Evolutionary conservation across 2,329 filamentous ascomycete genomes (phyloP).

Genomic region (Hymenoscyphus fructigenus): DNA sequence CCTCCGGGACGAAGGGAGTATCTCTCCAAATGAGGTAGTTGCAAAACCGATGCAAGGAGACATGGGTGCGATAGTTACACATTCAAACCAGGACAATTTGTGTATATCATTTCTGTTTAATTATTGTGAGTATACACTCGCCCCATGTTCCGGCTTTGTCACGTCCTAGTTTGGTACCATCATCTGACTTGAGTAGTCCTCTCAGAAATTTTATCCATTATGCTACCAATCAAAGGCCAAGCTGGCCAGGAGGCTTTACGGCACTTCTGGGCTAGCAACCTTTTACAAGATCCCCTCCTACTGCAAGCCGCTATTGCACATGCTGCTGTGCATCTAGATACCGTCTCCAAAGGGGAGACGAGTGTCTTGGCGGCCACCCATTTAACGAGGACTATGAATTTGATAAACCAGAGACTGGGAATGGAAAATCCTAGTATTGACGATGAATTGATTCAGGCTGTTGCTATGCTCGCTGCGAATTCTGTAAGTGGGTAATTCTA

Average conservation of each 20-base stretch:
- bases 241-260: background rate
- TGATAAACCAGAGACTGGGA: conserved; percentile 7
- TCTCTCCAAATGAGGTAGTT: background rate
- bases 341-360: background rate
- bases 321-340: conserved; percentile 6
- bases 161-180: background rate
- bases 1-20: background rate
- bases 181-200: background rate
- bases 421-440: background rate
- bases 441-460: conserved; percentile 1
- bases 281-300: conserved; percentile 1
- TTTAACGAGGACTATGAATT: background rate
- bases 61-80: background rate
- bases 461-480: background rate
- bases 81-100: background rate
- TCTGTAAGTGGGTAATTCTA: background rate
- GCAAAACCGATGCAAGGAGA: background rate
- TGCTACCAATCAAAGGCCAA: conserved; percentile 5
- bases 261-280: background rate
- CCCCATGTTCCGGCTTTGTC: background rate
- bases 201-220: conserved; percentile 5
- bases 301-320: conserved; percentile 9
- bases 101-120: conserved; percentile 2
- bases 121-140: conserved; percentile 7
- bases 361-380: conserved; percentile 3